Evolutionary conservation across 495 filamentous ascomycete species (phyloP).

Genomic region (Xylaria grammica): DNA sequence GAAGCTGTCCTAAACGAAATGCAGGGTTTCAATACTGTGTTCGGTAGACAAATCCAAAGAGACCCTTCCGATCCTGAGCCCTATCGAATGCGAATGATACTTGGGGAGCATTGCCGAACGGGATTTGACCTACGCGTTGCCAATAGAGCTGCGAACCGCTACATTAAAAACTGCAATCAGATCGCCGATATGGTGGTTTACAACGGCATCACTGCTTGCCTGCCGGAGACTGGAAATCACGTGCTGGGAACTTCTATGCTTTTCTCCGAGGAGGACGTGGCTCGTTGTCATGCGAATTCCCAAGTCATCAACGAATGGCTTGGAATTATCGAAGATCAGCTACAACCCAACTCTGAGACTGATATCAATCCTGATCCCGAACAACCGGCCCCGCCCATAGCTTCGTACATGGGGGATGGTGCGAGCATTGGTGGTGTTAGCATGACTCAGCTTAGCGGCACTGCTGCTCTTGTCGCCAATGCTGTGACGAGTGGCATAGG

Average conservation of each 20-base stretch:
- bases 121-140: conserved; percentile 20
- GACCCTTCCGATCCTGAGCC: not conserved
- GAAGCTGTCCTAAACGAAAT: conserved; percentile 21
- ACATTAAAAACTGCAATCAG: not conserved
- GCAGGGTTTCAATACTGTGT: not conserved
- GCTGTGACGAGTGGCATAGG: not conserved
- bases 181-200: conserved; percentile 1
- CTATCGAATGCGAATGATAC: conserved; percentile 8
- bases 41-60: not conserved
- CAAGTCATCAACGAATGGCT: not conserved
- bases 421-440: not conserved
- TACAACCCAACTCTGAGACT: not conserved
- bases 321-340: not conserved
- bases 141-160: not conserved
- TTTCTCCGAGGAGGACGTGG: conserved; percentile 2
- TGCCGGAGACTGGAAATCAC: conserved; percentile 8
- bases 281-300: conserved; percentile 12
- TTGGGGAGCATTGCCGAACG: not conserved
- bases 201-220: conserved; percentile 3
- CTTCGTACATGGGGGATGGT: not conserved
- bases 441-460: conserved; percentile 15
- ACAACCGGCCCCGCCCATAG: not conserved
- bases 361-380: not conserved
- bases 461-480: conserved; percentile 13
- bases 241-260: not conserved